Evolutionary conservation across 1,139 yeast genomes (phyloP), one percentile per base, ranked within the genome.

Genomic region (Nakaseomyces nivariensis): DNA sequence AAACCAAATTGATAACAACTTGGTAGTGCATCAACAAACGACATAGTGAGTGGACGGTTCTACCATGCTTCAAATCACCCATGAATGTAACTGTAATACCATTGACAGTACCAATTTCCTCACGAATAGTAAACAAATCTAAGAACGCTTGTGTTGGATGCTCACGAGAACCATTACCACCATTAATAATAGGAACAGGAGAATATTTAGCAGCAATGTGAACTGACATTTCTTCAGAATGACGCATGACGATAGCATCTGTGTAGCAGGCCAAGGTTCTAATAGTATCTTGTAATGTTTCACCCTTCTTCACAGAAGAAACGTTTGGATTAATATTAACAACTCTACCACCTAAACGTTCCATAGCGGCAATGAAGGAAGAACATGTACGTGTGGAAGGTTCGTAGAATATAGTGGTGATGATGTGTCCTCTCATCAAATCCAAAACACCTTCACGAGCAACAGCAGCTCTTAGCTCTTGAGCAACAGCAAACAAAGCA

Each of bases 311-410:
- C 49, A 90, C 96, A 29, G 97, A 88, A 24, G 97, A 89, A 44
- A 92, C 77, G 54, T 79, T 80, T 53, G 94, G 85, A 57, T 87
- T 77, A 57, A 94, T 85, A 49, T 95, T 79, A 59, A 94, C 86
- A 58, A 90, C 96, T 70, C 96, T 82, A 67, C 99, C 99, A 69
- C 99, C 99, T 63, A 94, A 78, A 74, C 99, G 85, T 76, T 94
- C 97, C 98, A 94, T 94, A 54, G 99, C 99, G 61, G 97, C 96
- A 69, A 94, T 96, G 68, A 94, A 94, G 1, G 97, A 90, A 26
- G 97, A 82, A 17, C 95, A 80, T 33, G 99, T 94, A 72, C 99
- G 81, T 45, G 99, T 94, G 9, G 97, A 88, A 61, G 99, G 98
- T 74, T 94, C 99, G 69, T 89, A 94, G 75, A 94, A 94, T 77